Conservation (phyloP, 2,329 filamentous ascomycete genomes). For the Pestalotiopsis sp. region DNA sequence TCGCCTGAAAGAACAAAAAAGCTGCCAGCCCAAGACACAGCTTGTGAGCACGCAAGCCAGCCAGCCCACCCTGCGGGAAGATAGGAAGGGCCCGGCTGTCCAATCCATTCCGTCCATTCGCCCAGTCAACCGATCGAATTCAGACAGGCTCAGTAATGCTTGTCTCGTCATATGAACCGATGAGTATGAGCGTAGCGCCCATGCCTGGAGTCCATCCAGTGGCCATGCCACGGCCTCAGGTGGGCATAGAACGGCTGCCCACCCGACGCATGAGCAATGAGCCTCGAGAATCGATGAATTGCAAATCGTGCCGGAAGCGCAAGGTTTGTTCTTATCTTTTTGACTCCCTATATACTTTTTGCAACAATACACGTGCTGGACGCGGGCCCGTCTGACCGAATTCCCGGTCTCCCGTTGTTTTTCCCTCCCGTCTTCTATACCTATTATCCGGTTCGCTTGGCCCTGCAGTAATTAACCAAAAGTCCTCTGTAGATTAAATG, state of each 20-base stretch:
- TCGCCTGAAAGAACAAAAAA: background rate
- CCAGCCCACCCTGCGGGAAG: background rate
- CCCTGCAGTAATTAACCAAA: conserved; percentile 5
- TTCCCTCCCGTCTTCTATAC: conserved; percentile 5
- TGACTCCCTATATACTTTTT: background rate
- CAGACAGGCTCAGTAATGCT: conserved; percentile 5
- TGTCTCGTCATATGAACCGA: conserved; percentile 40
- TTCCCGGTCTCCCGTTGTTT: background rate
- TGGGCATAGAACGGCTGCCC: conserved; percentile 79
- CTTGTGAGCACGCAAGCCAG: background rate
- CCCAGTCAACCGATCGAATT: too few relatives aligned
- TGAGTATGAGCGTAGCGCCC: conserved; percentile 42
- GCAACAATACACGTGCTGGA: background rate
- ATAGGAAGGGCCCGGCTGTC: background rate
- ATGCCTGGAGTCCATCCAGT: conserved; percentile 48
- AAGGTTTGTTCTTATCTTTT: conserved; percentile 65
- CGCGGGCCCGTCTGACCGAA: conserved; percentile 18
- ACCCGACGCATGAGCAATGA: conserved; percentile 72
- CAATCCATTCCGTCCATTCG: background rate
- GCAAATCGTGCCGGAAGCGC: conserved; percentile 89
- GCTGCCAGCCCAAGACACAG: background rate
- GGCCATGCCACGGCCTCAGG: conserved; percentile 73
- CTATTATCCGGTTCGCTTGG: conserved; percentile 3
- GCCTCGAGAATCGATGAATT: conserved; percentile 86
- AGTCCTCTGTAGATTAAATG: conserved; percentile 75